Conservation (phyloP, 2,329 filamentous ascomycete species). For the Akanthomyces muscarius region DNA sequence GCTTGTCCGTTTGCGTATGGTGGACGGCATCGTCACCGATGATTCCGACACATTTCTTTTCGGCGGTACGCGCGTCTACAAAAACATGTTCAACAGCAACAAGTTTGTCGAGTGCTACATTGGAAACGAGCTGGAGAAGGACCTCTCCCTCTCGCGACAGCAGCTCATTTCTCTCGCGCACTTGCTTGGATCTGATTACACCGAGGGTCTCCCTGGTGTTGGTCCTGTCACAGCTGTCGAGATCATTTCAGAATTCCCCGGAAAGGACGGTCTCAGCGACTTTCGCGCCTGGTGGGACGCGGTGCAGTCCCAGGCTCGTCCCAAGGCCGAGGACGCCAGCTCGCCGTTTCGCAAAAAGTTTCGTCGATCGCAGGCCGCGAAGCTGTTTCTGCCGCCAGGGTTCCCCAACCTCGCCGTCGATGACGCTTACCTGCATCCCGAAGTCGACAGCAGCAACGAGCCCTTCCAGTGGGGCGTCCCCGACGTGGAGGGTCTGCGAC, state of each 20-base stretch:
- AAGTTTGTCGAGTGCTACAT: slow-evolving; percentile 98
- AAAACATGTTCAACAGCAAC: slow-evolving; percentile 99
- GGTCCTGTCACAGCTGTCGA: slow-evolving; percentile 94
- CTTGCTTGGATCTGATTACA: slow-evolving; percentile 90
- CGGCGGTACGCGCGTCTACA: slow-evolving; percentile 93
- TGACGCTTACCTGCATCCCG: slow-evolving; percentile 78
- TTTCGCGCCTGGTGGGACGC: slow-evolving; percentile 87
- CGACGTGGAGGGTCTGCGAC: slow-evolving; percentile 77
- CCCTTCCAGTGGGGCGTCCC: slow-evolving; percentile 94
- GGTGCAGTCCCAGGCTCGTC: slow-evolving; percentile 65
- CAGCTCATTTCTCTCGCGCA: slow-evolving; percentile 89
- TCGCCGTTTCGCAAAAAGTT: slow-evolving; percentile 81
- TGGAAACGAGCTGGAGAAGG: slow-evolving; percentile 74
- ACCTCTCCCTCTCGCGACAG: slow-evolving; percentile 79
- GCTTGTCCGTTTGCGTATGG: slow-evolving; percentile 77
- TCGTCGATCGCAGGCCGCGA: slow-evolving; percentile 70
- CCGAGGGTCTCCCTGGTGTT: slow-evolving; percentile 83
- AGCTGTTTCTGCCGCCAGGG: slow-evolving; percentile 75
- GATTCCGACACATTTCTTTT: slow-evolving; percentile 97
- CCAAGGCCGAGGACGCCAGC: slow-evolving; percentile 56
- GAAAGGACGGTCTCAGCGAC: slow-evolving; percentile 55
- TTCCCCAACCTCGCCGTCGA: slow-evolving; percentile 79
- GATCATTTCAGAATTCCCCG: slow-evolving; percentile 84
- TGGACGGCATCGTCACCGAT: slow-evolving; percentile 96
- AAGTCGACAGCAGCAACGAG: slow-evolving; percentile 76